Conservation (phyloP, 192 early-diverging fungal species). For the Mortierella hygrophila region DNA sequence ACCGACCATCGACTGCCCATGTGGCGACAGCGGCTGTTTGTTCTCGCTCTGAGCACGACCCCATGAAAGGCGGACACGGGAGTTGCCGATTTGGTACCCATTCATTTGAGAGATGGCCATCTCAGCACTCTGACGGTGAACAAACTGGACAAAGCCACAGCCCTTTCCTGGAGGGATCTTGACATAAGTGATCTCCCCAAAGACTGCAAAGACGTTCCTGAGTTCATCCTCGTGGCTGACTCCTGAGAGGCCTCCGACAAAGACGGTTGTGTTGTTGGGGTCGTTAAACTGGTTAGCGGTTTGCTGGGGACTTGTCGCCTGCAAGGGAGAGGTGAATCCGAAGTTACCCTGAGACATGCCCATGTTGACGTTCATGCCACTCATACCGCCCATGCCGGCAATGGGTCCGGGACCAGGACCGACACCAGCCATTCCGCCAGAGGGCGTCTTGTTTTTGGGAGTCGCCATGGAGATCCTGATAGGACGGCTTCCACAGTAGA, state of each 20-base stretch:
- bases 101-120: conserved; percentile 93
- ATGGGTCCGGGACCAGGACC: conserved; percentile 3
- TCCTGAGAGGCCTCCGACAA: conserved; percentile 93
- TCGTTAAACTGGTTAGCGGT: conserved; percentile 69
- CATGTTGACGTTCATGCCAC: conserved; percentile 28
- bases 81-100: conserved; percentile 82
- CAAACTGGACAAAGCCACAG: conserved; percentile 96
- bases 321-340: conserved; percentile 35
- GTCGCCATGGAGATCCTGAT: conserved; percentile 94
- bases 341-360: conserved; percentile 24
- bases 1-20: conserved; percentile 38
- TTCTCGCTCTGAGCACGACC: conserved; percentile 67
- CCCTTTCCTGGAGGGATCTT: conserved; percentile 96
- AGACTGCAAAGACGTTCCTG: conserved; percentile 80
- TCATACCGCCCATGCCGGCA: conserved; percentile 22
- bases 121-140: conserved; percentile 86
- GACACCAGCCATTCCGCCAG: conserved; percentile 68
- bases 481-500: conserved; percentile 82
- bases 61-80: conserved; percentile 70
- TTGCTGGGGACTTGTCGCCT: conserved; percentile 53
- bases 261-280: conserved; percentile 96
- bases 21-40: conserved; percentile 52
- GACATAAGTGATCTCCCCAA: conserved; percentile 93
- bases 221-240: conserved; percentile 92
- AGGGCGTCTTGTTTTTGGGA: conserved; percentile 88